These are phyloP conservation scores for Neolentinus lepideus DNA, from an alignment of 1,284 basidiomycete genomes.

Conservation along the genomic window DNA sequence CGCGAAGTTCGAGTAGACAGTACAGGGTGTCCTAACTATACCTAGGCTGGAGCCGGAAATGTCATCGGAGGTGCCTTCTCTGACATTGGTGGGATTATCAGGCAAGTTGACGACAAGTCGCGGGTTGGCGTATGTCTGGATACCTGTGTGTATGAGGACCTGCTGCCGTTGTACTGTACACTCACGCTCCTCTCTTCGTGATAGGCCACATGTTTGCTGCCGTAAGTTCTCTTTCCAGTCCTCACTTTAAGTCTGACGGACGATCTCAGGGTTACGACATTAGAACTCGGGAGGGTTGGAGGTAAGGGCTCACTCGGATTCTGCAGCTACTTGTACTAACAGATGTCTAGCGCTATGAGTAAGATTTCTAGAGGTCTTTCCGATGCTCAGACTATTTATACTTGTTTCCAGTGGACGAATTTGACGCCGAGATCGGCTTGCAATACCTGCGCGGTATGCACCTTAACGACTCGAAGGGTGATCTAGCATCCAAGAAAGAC, in stretches of 20 bases:
- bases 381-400: neutral
- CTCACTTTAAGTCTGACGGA: neutral
- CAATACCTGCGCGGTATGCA: slow-evolving; percentile 77
- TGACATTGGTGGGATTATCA: slow-evolving; percentile 67
- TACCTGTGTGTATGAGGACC: slow-evolving; percentile 49
- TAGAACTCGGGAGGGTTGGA: slow-evolving; percentile 56
- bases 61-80: slow-evolving; percentile 69
- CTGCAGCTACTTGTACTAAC: neutral
- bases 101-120: slow-evolving; percentile 64
- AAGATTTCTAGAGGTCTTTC: neutral
- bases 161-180: neutral
- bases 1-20: neutral
- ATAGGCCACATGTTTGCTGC: slow-evolving; percentile 78
- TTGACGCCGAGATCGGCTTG: slow-evolving; percentile 64
- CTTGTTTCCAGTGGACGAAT: slow-evolving; percentile 41
- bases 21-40: neutral
- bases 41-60: slow-evolving; percentile 74
- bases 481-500: slow-evolving; percentile 62
- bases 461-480: slow-evolving; percentile 76
- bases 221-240: slow-evolving; percentile 41
- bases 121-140: slow-evolving; percentile 82
- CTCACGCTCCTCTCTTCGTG: slow-evolving; percentile 4
- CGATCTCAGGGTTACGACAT: slow-evolving; percentile 68
- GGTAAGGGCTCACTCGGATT: slow-evolving; percentile 35
- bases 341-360: slow-evolving; percentile 13